Conservation (phyloP, 2,329 filamentous ascomycete species). For the Fusarium tjaetaba region DNA sequence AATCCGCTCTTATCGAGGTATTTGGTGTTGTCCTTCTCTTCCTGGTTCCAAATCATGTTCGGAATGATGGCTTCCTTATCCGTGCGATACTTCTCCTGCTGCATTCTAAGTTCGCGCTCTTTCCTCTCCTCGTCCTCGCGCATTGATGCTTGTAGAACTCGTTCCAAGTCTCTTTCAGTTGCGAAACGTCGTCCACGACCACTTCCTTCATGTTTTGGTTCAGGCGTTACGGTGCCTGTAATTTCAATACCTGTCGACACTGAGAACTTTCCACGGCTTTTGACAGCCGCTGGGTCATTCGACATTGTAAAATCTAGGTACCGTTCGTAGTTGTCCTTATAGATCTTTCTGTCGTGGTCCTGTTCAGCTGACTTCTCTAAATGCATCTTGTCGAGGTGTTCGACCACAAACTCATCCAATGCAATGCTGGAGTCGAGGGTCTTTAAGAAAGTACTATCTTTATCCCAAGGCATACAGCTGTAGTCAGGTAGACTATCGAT, state of each 20-base stretch:
- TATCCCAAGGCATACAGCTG: conserved; percentile 57
- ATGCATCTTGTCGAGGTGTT: conserved; percentile 56
- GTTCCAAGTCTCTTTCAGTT: conserved; percentile 78
- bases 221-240: conserved; percentile 55
- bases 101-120: conserved; percentile 71
- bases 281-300: conserved; percentile 63
- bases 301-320: conserved; percentile 68
- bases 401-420: conserved; percentile 58
- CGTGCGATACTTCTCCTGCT: conserved; percentile 76
- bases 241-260: conserved; percentile 50
- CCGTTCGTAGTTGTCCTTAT: conserved; percentile 58
- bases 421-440: conserved; percentile 52
- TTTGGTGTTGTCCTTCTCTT: conserved; percentile 66
- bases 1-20: conserved; percentile 75
- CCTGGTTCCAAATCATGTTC: conserved; percentile 71
- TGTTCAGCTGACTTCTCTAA: conserved; percentile 52
- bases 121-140: conserved; percentile 75
- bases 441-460: conserved; percentile 57
- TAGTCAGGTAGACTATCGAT: conserved; percentile 63
- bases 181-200: conserved; percentile 67
- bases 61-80: conserved; percentile 82
- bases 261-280: conserved; percentile 65
- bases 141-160: conserved; percentile 76
- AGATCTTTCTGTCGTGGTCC: conserved; percentile 52
- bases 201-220: conserved; percentile 67